Evolutionary conservation across 805 yeast genomes (phyloP).

Genomic region (Kluyveromyces wickerhamii): DNA sequence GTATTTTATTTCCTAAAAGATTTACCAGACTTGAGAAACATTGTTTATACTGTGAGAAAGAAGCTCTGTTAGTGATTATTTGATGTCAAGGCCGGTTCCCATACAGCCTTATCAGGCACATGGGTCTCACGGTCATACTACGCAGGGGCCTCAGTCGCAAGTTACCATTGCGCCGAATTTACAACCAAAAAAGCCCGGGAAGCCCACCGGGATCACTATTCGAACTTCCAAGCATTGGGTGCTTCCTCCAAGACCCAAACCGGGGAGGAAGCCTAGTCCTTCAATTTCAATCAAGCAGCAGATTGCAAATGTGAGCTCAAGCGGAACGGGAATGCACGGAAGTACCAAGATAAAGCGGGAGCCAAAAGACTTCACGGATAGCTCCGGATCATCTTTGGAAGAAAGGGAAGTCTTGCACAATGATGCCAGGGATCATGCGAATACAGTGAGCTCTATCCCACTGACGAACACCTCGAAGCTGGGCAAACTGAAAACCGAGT

Average conservation of each 20-base stretch:
- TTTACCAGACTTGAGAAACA: too few relatives aligned
- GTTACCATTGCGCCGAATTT: constrained; percentile 11
- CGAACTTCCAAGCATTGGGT: constrained; percentile 77
- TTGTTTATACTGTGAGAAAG: too few relatives aligned
- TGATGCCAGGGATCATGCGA: not conserved
- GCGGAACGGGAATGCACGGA: not conserved
- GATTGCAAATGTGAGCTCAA: constrained; percentile 1
- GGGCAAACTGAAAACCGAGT: not conserved
- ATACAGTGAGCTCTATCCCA: constrained; percentile 4
- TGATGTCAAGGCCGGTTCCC: constrained; percentile 5
- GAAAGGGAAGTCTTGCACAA: not conserved
- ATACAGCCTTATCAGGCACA: constrained; percentile 5
- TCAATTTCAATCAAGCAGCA: constrained; percentile 4
- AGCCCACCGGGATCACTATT: constrained; percentile 25
- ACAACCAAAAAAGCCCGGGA: constrained; percentile 9
- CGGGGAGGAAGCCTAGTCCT: constrained; percentile 43
- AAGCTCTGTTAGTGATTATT: too few relatives aligned
- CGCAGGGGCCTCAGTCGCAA: not conserved
- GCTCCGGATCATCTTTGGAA: not conserved
- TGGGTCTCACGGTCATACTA: not conserved
- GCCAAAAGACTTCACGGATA: not conserved
- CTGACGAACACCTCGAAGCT: constrained; percentile 1
- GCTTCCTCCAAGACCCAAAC: constrained; percentile 76
- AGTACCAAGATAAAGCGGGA: not conserved
- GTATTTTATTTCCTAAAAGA: too few relatives aligned